Percentiles rank a stretch among this genome's conserved stretches.
phyloP scores from a whole-genome alignment of 1,284 basidiomycete genomes.

The Pseudozyma tsukubaensis region DNA sequence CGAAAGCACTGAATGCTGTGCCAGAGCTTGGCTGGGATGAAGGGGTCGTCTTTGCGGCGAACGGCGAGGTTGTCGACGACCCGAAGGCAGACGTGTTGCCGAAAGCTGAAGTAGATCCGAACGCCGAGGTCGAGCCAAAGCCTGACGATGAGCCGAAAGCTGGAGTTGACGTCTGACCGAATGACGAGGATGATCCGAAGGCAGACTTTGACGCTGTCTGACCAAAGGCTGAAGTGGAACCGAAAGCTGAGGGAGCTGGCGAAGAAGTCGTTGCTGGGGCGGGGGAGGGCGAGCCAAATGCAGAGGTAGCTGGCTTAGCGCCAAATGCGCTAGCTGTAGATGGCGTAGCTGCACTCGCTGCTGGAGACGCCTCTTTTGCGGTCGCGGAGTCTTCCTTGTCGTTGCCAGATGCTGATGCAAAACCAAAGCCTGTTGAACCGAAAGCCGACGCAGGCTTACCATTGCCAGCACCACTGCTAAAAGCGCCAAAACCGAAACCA shows the following conservation, averaged over 20 bases:
- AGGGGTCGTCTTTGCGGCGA: conserved; percentile 17
- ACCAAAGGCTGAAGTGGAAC: conserved; percentile 69
- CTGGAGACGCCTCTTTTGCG: conserved; percentile 32
- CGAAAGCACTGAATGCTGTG: conserved; percentile 23
- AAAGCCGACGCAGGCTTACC: conserved; percentile 35
- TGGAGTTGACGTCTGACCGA: conserved; percentile 50
- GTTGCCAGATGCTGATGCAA: conserved; percentile 23
- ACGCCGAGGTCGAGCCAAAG: conserved; percentile 67
- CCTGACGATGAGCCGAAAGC: conserved; percentile 52
- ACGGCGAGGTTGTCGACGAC: conserved; percentile 24
- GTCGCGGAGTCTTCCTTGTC: conserved; percentile 29
- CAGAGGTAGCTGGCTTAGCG: conserved; percentile 28
- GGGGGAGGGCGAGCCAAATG: conserved; percentile 24
- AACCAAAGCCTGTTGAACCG: conserved; percentile 50
- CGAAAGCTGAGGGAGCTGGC: conserved; percentile 54
- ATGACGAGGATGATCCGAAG: conserved; percentile 49
- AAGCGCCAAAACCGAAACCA: conserved; percentile 49
- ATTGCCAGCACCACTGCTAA: conserved; percentile 34
- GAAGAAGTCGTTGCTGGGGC: conserved; percentile 6
- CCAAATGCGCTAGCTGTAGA: conserved; percentile 18
- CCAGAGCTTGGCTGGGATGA: conserved; percentile 25
- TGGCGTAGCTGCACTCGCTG: conserved; percentile 13
- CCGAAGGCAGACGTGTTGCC: conserved; percentile 53
- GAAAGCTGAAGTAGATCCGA: conserved; percentile 52
- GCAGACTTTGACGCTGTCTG: conserved; percentile 38